These are phyloP conservation scores for Rhodotorula sp. DNA, from an alignment of 1,284 basidiomycete species.

Conservation along the genomic window DNA sequence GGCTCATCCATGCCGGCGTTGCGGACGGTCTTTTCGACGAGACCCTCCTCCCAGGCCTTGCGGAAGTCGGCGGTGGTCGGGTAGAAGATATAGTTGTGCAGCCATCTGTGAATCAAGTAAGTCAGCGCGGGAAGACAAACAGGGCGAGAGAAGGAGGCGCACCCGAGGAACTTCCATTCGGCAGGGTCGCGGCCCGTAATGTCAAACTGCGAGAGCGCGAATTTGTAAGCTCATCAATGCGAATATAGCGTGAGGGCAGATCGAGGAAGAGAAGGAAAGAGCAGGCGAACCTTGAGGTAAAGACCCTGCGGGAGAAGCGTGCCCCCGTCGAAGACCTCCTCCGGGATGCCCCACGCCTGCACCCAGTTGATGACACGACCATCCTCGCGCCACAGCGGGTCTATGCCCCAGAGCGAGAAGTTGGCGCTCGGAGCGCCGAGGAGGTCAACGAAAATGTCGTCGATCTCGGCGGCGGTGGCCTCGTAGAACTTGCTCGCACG, in stretches of 20 bases:
- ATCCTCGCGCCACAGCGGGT: slow-evolving; percentile 49
- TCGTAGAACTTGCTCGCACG: slow-evolving; percentile 20
- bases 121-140: neutral
- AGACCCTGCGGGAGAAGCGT: slow-evolving; percentile 48
- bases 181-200: slow-evolving; percentile 47
- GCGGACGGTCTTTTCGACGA: slow-evolving; percentile 43
- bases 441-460: slow-evolving; percentile 47
- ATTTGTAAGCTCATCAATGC: neutral
- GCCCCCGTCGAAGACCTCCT: slow-evolving; percentile 43
- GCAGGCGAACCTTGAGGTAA: slow-evolving; percentile 31
- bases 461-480: slow-evolving; percentile 32
- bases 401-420: slow-evolving; percentile 19
- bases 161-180: slow-evolving; percentile 43
- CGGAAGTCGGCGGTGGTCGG: slow-evolving; percentile 48
- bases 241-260: too few relatives aligned
- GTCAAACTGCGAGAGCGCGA: slow-evolving; percentile 24
- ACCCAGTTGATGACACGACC: slow-evolving; percentile 36
- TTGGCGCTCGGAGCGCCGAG: slow-evolving; percentile 28
- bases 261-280: neutral
- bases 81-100: slow-evolving; percentile 46
- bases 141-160: neutral
- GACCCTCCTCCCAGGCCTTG: slow-evolving; percentile 43
- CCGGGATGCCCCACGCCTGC: slow-evolving; percentile 28
- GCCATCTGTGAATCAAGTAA: slow-evolving; percentile 17
- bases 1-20: slow-evolving; percentile 37